A percentile compares a stretch with the other conserved stretches of the same genome.
These are phyloP conservation scores for Leucosporidium yakuticum DNA, from an alignment of 768 basidiomycete species.

Conservation along the genomic window DNA sequence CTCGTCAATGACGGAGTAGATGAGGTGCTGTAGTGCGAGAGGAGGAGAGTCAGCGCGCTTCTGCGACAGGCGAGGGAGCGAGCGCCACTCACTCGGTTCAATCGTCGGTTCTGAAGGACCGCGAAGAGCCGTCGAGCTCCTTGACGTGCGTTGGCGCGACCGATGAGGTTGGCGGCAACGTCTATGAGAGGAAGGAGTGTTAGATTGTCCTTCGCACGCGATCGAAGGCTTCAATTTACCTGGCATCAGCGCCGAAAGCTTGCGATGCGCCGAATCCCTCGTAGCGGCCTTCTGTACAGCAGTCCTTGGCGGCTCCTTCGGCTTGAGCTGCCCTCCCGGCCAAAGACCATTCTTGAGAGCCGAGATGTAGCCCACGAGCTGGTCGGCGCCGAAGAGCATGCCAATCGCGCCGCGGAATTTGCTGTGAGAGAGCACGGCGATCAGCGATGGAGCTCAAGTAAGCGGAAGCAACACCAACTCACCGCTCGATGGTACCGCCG, in stretches of 20 bases:
- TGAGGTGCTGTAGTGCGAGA: constrained; percentile 23
- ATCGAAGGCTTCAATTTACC: constrained; percentile 48
- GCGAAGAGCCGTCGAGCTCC: constrained; percentile 90
- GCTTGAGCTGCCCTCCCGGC: constrained; percentile 72
- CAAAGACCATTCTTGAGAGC: constrained; percentile 70
- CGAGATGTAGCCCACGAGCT: constrained; percentile 60
- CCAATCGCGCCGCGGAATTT: constrained; percentile 79
- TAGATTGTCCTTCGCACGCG: not conserved
- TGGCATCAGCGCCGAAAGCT: constrained; percentile 83
- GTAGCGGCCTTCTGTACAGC: constrained; percentile 72
- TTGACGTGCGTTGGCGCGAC: constrained; percentile 86
- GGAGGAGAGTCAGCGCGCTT: not conserved
- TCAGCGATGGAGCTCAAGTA: not conserved
- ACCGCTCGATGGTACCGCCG: constrained; percentile 94
- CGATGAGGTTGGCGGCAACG: constrained; percentile 94
- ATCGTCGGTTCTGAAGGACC: constrained; percentile 84
- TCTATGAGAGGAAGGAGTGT: constrained; percentile 50
- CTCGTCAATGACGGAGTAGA: constrained; percentile 37
- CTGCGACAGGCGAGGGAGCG: not conserved
- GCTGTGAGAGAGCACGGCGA: constrained; percentile 46
- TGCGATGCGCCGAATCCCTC: constrained; percentile 79
- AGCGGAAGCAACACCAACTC: constrained; percentile 31
- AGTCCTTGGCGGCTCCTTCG: constrained; percentile 60
- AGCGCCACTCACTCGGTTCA: constrained; percentile 68
- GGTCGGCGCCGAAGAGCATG: constrained; percentile 60